Evolutionary conservation across 2,329 filamentous ascomycete species (phyloP).

Genomic region (Ilyonectria robusta): DNA sequence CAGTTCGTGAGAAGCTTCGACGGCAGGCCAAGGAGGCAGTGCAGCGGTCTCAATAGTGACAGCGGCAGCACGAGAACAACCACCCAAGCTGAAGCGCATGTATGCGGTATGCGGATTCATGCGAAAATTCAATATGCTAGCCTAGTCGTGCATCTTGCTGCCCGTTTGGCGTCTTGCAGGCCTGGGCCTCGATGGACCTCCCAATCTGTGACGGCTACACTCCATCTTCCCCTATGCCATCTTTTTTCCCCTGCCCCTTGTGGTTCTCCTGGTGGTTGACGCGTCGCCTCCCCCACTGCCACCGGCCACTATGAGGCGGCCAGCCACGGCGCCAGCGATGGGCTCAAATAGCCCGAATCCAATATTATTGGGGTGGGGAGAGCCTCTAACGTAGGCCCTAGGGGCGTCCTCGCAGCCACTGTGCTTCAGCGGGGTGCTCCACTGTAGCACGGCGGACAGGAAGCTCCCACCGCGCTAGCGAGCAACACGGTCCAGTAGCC

Average conservation of each 20-base stretch:
- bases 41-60: slow-evolving; percentile 1
- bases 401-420: not conserved
- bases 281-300: slow-evolving; percentile 20
- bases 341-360: slow-evolving; percentile 4
- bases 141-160: not conserved
- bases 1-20: not conserved
- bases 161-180: slow-evolving; percentile 6
- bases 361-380: slow-evolving; percentile 22
- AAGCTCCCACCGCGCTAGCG: slow-evolving; percentile 13
- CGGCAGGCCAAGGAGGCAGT: slow-evolving; percentile 27
- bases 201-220: slow-evolving; percentile 8
- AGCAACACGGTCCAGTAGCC: slow-evolving; percentile 28
- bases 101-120: slow-evolving; percentile 1
- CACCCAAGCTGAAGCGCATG: slow-evolving; percentile 19
- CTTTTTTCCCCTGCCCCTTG: not conserved
- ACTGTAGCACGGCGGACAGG: not conserved
- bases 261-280: slow-evolving; percentile 11
- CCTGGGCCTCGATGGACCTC: slow-evolving; percentile 9
- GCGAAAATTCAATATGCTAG: not conserved
- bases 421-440: not conserved
- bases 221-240: slow-evolving; percentile 4
- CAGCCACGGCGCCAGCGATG: slow-evolving; percentile 1
- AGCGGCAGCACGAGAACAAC: not conserved
- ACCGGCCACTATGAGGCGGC: not conserved
- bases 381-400: not conserved